phyloP scores from a whole-genome alignment of 805 yeast genomes.

The Metschnikowia drakensbergensis region DNA sequence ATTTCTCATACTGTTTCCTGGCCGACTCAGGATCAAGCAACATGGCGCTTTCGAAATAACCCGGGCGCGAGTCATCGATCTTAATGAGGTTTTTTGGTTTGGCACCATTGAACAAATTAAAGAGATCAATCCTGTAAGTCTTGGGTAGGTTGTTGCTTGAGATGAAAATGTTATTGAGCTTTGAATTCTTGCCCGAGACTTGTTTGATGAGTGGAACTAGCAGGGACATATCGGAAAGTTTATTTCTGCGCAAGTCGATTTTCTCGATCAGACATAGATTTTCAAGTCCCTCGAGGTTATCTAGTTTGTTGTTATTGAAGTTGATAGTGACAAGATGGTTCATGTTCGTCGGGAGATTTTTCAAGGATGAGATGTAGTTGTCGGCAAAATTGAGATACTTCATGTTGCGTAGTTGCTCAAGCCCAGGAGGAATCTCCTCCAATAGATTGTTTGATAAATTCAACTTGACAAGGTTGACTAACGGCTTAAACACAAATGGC shows the following conservation, averaged over 20 bases:
- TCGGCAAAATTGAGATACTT: conserved; percentile 45
- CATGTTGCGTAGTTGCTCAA: conserved; percentile 44
- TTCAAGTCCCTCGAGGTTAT: conserved; percentile 44
- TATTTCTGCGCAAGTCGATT: conserved; percentile 51
- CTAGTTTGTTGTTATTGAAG: conserved; percentile 46
- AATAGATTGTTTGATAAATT: conserved; percentile 56
- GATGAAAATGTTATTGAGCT: conserved; percentile 39
- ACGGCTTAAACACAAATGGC: conserved; percentile 35
- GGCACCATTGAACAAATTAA: conserved; percentile 54
- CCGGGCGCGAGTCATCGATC: conserved; percentile 59
- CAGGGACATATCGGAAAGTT: conserved; percentile 29
- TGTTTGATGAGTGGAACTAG: conserved; percentile 36
- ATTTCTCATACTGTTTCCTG: conserved; percentile 40
- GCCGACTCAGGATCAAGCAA: conserved; percentile 50
- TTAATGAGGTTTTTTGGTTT: conserved; percentile 44
- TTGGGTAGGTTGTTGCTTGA: conserved; percentile 42
- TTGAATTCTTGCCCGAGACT: conserved; percentile 27
- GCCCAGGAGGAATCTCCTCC: conserved; percentile 49
- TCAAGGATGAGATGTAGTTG: conserved; percentile 35
- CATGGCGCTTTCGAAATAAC: conserved; percentile 56
- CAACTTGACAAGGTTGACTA: conserved; percentile 40
- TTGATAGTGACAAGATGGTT: conserved; percentile 43
- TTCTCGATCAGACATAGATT: conserved; percentile 42
- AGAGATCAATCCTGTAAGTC: conserved; percentile 50
- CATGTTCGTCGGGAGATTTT: conserved; percentile 33